A percentile compares a stretch with the other conserved stretches of the same genome.
Evolutionary conservation across 768 basidiomycete species (phyloP).

Genomic region (Lactifluus pinguis): DNA sequence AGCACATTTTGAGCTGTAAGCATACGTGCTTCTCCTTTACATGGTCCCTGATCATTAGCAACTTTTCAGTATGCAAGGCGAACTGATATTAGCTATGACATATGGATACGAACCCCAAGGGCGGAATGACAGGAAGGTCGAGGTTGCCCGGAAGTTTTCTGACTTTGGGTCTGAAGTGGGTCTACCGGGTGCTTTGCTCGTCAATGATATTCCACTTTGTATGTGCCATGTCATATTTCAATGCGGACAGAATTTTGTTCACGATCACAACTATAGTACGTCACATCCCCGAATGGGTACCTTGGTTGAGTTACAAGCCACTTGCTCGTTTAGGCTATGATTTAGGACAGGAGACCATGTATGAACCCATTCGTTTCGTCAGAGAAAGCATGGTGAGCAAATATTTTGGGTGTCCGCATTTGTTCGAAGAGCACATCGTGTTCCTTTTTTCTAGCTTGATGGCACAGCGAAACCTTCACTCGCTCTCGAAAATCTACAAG

Average conservation of each 20-base stretch:
- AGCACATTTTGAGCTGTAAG: not conserved
- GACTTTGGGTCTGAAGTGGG: not conserved
- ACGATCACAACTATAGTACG: not conserved
- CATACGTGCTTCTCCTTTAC: not conserved
- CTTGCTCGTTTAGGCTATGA: not conserved
- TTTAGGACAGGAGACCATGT: not conserved
- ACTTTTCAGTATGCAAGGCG: not conserved
- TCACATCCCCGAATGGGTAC: slow-evolving; percentile 1
- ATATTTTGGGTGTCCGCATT: accelerated
- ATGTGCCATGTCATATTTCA: not conserved
- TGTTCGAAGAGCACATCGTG: not conserved
- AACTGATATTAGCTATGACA: not conserved
- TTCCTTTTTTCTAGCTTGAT: not conserved
- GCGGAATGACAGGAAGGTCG: not conserved
- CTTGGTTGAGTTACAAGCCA: slow-evolving; percentile 6
- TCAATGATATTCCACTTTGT: slow-evolving; percentile 13
- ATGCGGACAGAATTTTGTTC: not conserved
- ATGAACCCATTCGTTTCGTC: slow-evolving; percentile 4
- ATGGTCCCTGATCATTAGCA: not conserved
- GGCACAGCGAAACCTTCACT: slow-evolving; percentile 5
- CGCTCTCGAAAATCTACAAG: not conserved
- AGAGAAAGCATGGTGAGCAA: slow-evolving; percentile 6
- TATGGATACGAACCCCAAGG: slow-evolving; percentile 2
- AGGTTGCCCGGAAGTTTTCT: not conserved
- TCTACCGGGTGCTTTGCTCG: slow-evolving; percentile 4